Evolutionary conservation across 2,329 filamentous ascomycete species (phyloP).

Genomic region (Neoascochyta sp.): DNA sequence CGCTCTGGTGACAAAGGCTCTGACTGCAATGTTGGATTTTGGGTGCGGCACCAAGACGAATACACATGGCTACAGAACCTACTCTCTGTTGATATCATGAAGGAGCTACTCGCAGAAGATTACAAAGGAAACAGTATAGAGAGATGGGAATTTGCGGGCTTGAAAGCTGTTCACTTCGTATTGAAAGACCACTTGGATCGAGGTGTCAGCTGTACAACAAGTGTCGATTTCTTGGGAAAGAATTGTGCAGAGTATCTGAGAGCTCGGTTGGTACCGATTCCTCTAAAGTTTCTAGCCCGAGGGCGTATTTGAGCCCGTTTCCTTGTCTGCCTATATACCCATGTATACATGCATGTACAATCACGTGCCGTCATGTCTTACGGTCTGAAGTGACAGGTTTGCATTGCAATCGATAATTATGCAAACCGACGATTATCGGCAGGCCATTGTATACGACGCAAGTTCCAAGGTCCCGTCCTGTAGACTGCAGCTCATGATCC

Average conservation of each 20-base stretch:
- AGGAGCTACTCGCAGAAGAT: slow-evolving; percentile 25
- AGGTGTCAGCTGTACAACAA: slow-evolving; percentile 23
- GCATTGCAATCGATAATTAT: too few species aligned
- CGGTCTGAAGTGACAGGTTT: too few species aligned
- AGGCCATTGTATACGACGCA: too few species aligned
- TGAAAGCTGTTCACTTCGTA: slow-evolving; percentile 25
- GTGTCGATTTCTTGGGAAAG: slow-evolving; percentile 26
- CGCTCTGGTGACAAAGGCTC: slow-evolving; percentile 42
- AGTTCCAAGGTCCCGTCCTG: too few species aligned
- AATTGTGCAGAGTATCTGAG: slow-evolving; percentile 28
- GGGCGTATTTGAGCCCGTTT: slow-evolving; percentile 19
- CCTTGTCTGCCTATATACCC: too few species aligned
- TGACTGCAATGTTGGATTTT: slow-evolving; percentile 38
- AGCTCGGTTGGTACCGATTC: slow-evolving; percentile 17
- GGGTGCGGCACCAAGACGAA: slow-evolving; percentile 31
- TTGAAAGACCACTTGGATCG: slow-evolving; percentile 25
- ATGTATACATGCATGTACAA: too few species aligned
- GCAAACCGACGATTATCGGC: too few species aligned
- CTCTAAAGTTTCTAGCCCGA: slow-evolving; percentile 20
- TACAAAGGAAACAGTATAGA: slow-evolving; percentile 23
- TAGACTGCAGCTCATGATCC: too few species aligned
- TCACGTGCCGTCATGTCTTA: too few species aligned
- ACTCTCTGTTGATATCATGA: slow-evolving; percentile 24
- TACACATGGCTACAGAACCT: slow-evolving; percentile 33
- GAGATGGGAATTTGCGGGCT: slow-evolving; percentile 20